These are phyloP conservation scores for Mallotus nudiflorus DNA, from an alignment of 345 rosid species.

Conservation along the genomic window DNA sequence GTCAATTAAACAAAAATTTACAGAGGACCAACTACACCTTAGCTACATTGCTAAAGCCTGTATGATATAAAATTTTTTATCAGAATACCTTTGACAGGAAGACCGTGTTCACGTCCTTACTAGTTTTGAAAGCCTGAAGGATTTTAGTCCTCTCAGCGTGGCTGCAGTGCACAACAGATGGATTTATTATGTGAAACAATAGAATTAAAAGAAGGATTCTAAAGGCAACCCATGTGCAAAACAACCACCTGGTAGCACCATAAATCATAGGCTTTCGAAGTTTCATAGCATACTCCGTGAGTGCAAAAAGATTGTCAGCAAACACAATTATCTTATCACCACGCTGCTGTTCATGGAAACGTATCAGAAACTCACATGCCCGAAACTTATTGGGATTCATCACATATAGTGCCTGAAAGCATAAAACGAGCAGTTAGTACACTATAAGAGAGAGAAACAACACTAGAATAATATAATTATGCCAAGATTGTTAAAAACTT, in stretches of 20 bases:
- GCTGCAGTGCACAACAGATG: conserved; percentile 43
- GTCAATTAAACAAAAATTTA: too few relatives aligned
- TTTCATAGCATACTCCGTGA: conserved; percentile 86
- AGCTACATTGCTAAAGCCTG: neutral
- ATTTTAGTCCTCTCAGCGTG: conserved; percentile 95
- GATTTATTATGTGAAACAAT: conserved; percentile 7
- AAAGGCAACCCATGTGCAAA: conserved; percentile 18
- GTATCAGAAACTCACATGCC: conserved; percentile 91
- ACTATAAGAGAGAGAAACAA: neutral
- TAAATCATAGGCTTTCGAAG: conserved; percentile 96
- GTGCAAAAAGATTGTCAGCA: conserved; percentile 97
- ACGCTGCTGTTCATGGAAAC: conserved; percentile 89
- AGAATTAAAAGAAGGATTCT: conserved; percentile 2
- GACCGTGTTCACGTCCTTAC: conserved; percentile 75
- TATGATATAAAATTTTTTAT: neutral
- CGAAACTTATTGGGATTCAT: conserved; percentile 98
- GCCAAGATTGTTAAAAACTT: neutral
- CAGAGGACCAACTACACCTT: neutral
- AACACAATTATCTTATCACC: conserved; percentile 94
- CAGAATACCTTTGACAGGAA: conserved; percentile 79
- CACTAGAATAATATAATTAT: neutral
- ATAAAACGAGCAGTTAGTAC: conserved; percentile 10
- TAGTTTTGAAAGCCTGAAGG: conserved; percentile 85
- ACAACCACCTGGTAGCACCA: conserved; percentile 88
- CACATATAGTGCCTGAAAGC: conserved; percentile 86